Evolutionary conservation across 495 filamentous ascomycete genomes (phyloP).

Genomic region (Lichina pygmaea): DNA sequence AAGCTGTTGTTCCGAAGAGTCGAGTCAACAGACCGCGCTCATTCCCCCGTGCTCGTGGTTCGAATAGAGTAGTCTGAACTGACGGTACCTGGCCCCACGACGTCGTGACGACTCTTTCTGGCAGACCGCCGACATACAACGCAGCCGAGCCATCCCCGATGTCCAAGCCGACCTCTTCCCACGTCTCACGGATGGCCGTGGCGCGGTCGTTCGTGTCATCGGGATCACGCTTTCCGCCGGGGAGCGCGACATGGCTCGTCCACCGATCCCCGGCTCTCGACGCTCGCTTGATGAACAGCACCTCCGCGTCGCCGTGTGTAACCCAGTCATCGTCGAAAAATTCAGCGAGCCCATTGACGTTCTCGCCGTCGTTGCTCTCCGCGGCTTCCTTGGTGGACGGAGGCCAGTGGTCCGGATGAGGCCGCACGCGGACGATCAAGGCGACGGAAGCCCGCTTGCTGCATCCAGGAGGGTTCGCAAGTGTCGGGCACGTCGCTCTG

Average conservation of each 20-base stretch:
- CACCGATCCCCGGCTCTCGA: constrained; percentile 45
- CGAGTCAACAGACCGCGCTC: neutral
- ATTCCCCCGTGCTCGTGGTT: no score
- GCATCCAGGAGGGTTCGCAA: constrained; percentile 31
- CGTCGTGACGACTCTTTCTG: constrained; percentile 45
- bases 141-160: constrained; percentile 22
- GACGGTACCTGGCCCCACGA: constrained; percentile 45
- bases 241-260: constrained; percentile 51
- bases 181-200: constrained; percentile 39
- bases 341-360: constrained; percentile 18
- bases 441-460: constrained; percentile 49
- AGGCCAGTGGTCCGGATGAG: constrained; percentile 24
- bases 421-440: constrained; percentile 40
- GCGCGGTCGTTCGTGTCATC: constrained; percentile 36
- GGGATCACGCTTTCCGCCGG: constrained; percentile 45
- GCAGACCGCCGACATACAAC: constrained; percentile 37
- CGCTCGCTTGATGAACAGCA: constrained; percentile 54
- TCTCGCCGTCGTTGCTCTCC: neutral
- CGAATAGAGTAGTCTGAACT: constrained; percentile 8
- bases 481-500: constrained; percentile 20
- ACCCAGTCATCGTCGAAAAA: constrained; percentile 54
- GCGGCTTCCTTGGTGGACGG: constrained; percentile 8
- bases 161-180: constrained; percentile 47
- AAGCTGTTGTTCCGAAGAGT: constrained; percentile 18
- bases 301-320: constrained; percentile 43